phyloP scores from a whole-genome alignment of 495 filamentous ascomycete genomes.

The Tuber borchii region DNA sequence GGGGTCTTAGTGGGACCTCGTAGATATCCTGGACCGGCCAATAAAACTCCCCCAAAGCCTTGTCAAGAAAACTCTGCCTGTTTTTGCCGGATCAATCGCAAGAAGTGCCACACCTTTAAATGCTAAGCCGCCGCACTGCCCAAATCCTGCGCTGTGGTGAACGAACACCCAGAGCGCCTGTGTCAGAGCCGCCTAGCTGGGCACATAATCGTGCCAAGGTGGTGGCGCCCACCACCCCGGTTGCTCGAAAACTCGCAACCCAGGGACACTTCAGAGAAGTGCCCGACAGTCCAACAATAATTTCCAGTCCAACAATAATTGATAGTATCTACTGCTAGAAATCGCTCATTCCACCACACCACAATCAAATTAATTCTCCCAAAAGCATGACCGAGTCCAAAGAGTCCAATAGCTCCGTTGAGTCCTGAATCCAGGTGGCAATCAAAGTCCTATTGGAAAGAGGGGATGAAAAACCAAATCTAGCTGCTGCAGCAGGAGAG shows the following conservation, averaged over 20 bases:
- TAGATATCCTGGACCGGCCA: too few relatives aligned
- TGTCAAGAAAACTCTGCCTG: too few relatives aligned
- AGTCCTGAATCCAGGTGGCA: background rate
- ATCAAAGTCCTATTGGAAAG: background rate
- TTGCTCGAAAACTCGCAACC: background rate
- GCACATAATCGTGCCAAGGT: background rate
- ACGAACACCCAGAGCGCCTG: too few relatives aligned
- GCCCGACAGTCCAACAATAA: background rate
- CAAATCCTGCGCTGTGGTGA: too few relatives aligned
- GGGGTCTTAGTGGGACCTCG: too few relatives aligned
- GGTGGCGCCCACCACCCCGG: background rate
- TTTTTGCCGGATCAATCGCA: too few relatives aligned
- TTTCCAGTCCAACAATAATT: background rate
- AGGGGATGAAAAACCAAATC: background rate
- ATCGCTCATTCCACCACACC: background rate
- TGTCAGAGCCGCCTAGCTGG: too few relatives aligned
- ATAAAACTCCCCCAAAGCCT: too few relatives aligned
- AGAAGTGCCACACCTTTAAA: too few relatives aligned
- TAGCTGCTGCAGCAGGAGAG: background rate
- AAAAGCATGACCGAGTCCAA: accelerated
- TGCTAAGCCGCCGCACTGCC: too few relatives aligned
- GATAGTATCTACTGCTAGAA: too few relatives aligned
- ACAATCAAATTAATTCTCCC: background rate
- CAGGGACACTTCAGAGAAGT: background rate
- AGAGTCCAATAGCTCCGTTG: background rate